Evolutionary conservation across 208 protist species (phyloP).

Genomic region (Trypanosoma conorhini): DNA sequence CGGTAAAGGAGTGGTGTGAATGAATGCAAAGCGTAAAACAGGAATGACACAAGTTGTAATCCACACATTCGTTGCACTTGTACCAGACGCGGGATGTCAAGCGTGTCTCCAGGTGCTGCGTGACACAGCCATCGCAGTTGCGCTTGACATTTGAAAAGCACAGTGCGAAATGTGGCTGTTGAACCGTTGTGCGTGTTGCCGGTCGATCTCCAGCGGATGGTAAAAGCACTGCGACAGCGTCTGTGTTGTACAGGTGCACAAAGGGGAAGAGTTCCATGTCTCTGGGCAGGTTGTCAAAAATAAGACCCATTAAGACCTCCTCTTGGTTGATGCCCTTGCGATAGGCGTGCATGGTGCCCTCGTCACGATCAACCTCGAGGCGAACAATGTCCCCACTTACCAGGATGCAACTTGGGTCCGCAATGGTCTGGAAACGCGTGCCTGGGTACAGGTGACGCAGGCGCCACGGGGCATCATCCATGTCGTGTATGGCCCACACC

Average conservation of each 20-base stretch:
- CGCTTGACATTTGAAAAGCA: constrained; percentile 48
- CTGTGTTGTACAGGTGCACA: constrained; percentile 90
- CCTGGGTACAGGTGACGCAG: constrained; percentile 67
- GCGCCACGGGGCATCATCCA: constrained; percentile 86
- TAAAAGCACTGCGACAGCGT: constrained; percentile 86
- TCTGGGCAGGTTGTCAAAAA: constrained; percentile 80
- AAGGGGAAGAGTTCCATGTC: constrained; percentile 74
- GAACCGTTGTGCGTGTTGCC: constrained; percentile 68
- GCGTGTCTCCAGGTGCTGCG: constrained; percentile 50
- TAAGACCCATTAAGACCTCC: constrained; percentile 72
- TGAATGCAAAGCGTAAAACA: constrained; percentile 83
- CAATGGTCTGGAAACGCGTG: constrained; percentile 57
- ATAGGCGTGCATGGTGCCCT: constrained; percentile 81
- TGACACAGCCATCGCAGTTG: constrained; percentile 74
- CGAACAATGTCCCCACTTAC: constrained; percentile 89
- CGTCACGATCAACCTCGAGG: constrained; percentile 74
- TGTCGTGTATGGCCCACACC: constrained; percentile 91
- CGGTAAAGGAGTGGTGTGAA: constrained; percentile 85
- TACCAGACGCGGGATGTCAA: constrained; percentile 60
- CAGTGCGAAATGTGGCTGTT: constrained; percentile 70
- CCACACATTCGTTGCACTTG: constrained; percentile 90
- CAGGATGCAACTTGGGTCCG: constrained; percentile 84
- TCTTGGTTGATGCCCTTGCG: constrained; percentile 79
- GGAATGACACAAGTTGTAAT: constrained; percentile 82
- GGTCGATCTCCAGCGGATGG: constrained; percentile 42